Evolutionary conservation across 23 red algal genomes (phyloP).

Genomic region (Gracilaria caudata): DNA sequence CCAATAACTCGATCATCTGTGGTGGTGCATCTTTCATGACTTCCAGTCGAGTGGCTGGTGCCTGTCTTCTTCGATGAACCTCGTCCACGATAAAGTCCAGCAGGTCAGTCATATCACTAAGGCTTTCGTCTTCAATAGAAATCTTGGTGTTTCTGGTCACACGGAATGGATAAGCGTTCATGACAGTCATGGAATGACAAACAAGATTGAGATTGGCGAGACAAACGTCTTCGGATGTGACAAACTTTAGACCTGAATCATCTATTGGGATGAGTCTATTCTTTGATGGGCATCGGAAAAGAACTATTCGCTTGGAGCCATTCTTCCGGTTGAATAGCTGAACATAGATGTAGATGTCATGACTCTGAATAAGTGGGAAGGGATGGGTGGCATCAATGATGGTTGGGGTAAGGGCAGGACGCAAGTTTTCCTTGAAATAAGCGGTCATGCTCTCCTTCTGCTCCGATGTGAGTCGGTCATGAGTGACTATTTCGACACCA

Average conservation of each 20-base stretch:
- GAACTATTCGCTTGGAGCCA: conserved; percentile 46
- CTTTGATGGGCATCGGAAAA: conserved; percentile 72
- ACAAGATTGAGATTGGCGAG: conserved; percentile 66
- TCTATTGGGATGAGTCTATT: conserved; percentile 72
- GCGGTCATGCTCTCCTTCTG: conserved; percentile 59
- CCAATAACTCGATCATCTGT: conserved; percentile 62
- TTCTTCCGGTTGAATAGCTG: conserved; percentile 66
- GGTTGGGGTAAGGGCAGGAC: conserved; percentile 82
- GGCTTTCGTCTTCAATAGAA: conserved; percentile 77
- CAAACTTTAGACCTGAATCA: conserved; percentile 57
- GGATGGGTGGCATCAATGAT: conserved; percentile 93
- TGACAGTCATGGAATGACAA: conserved; percentile 72
- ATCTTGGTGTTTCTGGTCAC: conserved; percentile 96
- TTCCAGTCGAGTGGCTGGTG: conserved; percentile 89
- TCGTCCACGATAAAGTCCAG: conserved; percentile 88
- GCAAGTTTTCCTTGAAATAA: conserved; percentile 72
- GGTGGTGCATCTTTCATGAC: conserved; percentile 72
- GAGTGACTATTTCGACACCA: conserved; percentile 69
- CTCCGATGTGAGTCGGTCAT: conserved; percentile 36
- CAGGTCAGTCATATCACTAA: conserved; percentile 80
- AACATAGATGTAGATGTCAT: conserved; percentile 89
- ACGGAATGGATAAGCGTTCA: conserved; percentile 81
- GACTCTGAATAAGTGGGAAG: conserved; percentile 85
- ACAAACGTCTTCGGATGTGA: conserved; percentile 77
- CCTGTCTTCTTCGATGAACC: conserved; percentile 75